These are phyloP conservation scores for Monosporascus sp. DNA, from an alignment of 2,329 filamentous ascomycete species.

Conservation along the genomic window DNA sequence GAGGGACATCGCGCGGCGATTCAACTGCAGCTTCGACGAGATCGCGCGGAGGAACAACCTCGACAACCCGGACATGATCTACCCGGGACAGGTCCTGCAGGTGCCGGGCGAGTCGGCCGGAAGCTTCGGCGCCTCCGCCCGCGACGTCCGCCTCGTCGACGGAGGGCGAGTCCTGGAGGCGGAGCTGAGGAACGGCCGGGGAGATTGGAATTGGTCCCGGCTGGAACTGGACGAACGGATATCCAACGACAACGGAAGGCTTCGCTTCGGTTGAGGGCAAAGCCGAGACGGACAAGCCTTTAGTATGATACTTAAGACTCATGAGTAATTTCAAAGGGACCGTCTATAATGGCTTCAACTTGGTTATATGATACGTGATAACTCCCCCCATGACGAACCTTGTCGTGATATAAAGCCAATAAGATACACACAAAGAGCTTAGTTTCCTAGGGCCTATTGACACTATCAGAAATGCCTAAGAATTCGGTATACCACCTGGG, in stretches of 20 bases:
- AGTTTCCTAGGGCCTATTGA: no score
- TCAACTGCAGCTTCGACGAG: constrained; percentile 30
- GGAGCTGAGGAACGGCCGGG: constrained; percentile 10
- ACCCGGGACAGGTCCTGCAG: constrained; percentile 34
- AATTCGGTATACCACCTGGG: no score
- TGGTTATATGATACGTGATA: no score
- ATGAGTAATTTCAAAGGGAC: no score
- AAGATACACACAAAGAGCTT: no score
- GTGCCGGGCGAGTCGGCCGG: constrained; percentile 24
- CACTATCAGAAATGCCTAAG: no score
- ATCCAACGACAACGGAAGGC: constrained; percentile 11
- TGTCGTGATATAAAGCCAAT: no score
- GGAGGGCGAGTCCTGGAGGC: constrained; percentile 27
- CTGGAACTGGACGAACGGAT: constrained; percentile 18
- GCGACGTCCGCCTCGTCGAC: constrained; percentile 31
- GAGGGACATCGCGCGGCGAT: constrained; percentile 29
- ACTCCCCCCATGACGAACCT: no score
- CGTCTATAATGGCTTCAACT: no score
- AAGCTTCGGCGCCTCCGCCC: constrained; percentile 29
- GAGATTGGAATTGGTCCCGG: constrained; percentile 12
- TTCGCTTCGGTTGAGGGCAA: constrained; percentile 37
- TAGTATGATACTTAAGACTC: no score
- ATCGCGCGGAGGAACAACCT: constrained; percentile 34
- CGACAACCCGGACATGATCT: constrained; percentile 36
- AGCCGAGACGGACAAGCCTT: no score